Base-by-base conservation (phyloP, 1,284 basidiomycete species). In the Xerocomus nothofagi region DNA sequence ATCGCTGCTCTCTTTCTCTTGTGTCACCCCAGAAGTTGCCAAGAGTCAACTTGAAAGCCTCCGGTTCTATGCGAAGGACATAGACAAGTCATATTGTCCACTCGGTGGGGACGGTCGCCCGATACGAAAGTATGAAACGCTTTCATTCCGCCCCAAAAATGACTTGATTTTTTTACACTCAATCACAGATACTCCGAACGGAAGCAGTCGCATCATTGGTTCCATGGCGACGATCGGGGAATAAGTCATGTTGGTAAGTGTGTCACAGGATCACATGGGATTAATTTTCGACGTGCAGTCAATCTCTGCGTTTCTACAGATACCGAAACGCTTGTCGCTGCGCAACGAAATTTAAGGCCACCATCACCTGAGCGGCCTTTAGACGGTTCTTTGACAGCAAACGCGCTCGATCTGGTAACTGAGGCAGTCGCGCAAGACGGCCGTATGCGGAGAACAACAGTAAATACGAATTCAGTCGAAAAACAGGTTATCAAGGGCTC, bases 1-100 rank as follows among this genome's bases (percentile, higher is more conserved):
- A 15, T 84, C 78, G 3, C 71, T 81, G 0, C 67, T 88, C 44
- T 86, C 84, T 4, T 90, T 90, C 61, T 85, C 79, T n/a, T 82
- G 82, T 55, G 72, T 86, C 23, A 59, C 79, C 0, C 67, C 72
- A 4, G 79, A 83, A 14, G 68, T 79, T 7, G 65, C 76, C 26
- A 69, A 76, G 58, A 73, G 68, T 23, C 84, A 88, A 59, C 66
- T 66, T 4, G 78, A 81, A 29, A 64, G 71, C 23, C 65, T 84
- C 48, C 63, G 58, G 43, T 66, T 72, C 33, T 82, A 82, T 45
- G 66, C 69, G 17, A 75, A 73, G 47, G 78, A 76, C 15, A 63
- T 76, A 27, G 63, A 70, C 6, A 61, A 63, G 1, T 78, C 82
- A 6, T 84, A 84, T 53, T 77, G 76, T 34, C 85, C 87, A 0